Conservation (phyloP, 2,329 filamentous ascomycete species). For the Microcyclospora tardicrescens region DNA sequence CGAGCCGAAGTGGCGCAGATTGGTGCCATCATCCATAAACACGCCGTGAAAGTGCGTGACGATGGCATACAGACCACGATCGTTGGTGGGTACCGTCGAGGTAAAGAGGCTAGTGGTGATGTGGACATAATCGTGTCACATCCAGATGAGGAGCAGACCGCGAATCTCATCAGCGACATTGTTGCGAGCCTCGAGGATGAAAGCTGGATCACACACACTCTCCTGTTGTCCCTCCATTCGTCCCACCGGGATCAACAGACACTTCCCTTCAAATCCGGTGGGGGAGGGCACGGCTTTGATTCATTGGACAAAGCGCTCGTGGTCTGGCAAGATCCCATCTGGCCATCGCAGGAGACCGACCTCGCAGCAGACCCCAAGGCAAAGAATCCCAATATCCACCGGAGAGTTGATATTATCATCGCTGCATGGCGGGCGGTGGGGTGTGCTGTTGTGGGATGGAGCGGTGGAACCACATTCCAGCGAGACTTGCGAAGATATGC, state of each 20-base stretch:
- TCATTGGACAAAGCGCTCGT: conserved; percentile 83
- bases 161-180: conserved; percentile 57
- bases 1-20: conserved; percentile 63
- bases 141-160: conserved; percentile 54
- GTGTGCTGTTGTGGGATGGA: conserved; percentile 78
- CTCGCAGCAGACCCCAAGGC: conserved; percentile 23
- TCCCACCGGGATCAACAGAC: conserved; percentile 60
- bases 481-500: conserved; percentile 72
- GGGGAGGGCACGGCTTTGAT: conserved; percentile 57
- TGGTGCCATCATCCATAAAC: conserved; percentile 45
- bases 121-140: conserved; percentile 80
- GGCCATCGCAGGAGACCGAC: conserved; percentile 27
- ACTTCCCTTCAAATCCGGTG: conserved; percentile 38
- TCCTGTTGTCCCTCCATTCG: conserved; percentile 56
- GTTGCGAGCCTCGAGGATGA: conserved; percentile 56
- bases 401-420: conserved; percentile 84
- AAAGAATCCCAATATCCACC: conserved; percentile 61
- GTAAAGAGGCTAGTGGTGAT: conserved; percentile 61
- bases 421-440: conserved; percentile 79
- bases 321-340: conserved; percentile 67
- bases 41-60: conserved; percentile 52
- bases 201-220: conserved; percentile 67
- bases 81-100: conserved; percentile 70
- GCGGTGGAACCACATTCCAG: conserved; percentile 75
- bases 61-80: conserved; percentile 46